Base-by-base conservation (phyloP, 148 eudicot genomes). In the Chenopodium album region DNA sequence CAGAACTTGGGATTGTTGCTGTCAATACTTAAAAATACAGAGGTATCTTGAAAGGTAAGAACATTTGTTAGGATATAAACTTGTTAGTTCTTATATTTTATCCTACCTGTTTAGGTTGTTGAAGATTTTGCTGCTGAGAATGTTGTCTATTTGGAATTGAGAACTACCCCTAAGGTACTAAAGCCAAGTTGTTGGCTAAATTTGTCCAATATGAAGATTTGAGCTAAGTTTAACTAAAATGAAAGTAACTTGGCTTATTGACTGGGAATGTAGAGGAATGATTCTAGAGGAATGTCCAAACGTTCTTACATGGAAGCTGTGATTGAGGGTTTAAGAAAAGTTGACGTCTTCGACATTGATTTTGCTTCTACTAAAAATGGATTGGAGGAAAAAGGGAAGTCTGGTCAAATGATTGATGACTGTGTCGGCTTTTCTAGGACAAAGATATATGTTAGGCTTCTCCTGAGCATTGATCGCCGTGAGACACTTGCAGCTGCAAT, bases 41-140 rank as follows among this genome's bases (percentile, higher is more conserved):
- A 34, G 41, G 41, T 34, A 34, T 34, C 41, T 34, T 34, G 41
- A 34, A 4, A 34, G 41, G 41, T 34, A 3, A 34, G 41, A 34
- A 34, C 41, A 31, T 34, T 34, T 34, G 41, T 34, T 34, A 34
- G 41, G 41, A 34, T 34, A 4, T 34, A 34, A 34, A 34, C 5
- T 4, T 41, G 44, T 41, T 5, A 4, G 8, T 41, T 5, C 44
- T 41, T 41, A 75, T 84, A 19, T 28, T 47, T 9, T 71, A 12
- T 34, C 2, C 44, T 56, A 68, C 29, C 9, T 81, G 26, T 28
- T 46, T 87, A 96, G 99, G 97, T 94, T 80, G 88, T 94, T 73
- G 99, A 96, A 80, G 99, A 96, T 87, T 96, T 96, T 81, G 98
- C 98, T 76, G 90, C 95, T 32, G 99, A 96, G 76, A 96, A 96